Evolutionary conservation across 2,329 filamentous ascomycete genomes (phyloP).

Genomic region (Cladosporium velox): DNA sequence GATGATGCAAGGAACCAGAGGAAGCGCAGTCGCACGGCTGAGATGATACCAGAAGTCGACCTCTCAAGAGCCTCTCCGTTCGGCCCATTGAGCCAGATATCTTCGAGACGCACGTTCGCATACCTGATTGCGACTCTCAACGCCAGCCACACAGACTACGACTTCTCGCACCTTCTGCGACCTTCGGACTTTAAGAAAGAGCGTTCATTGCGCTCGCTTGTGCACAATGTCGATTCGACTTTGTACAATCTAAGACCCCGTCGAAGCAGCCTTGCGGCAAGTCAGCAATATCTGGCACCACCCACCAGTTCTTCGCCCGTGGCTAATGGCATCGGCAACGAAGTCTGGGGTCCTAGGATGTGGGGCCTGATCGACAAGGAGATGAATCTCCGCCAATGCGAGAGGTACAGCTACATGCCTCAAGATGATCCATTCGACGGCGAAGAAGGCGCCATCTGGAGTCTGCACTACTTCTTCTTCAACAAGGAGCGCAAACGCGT

Average conservation of each 20-base stretch:
- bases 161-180: constrained; percentile 89
- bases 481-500: constrained; percentile 90
- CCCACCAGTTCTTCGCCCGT: constrained; percentile 32
- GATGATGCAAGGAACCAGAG: constrained; percentile 38
- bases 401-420: constrained; percentile 85
- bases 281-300: constrained; percentile 31
- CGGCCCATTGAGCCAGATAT: constrained; percentile 82
- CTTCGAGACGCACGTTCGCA: constrained; percentile 87
- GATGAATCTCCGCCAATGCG: constrained; percentile 88
- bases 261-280: constrained; percentile 26
- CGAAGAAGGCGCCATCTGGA: constrained; percentile 93
- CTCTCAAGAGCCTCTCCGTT: constrained; percentile 88
- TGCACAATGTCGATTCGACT: constrained; percentile 84
- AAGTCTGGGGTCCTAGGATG: constrained; percentile 80
- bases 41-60: constrained; percentile 51
- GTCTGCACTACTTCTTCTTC: constrained; percentile 96
- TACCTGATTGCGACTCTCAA: constrained; percentile 97
- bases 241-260: constrained; percentile 78
- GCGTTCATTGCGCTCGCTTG: constrained; percentile 74
- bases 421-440: constrained; percentile 88
- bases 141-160: constrained; percentile 92
- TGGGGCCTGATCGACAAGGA: constrained; percentile 93
- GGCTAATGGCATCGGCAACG: constrained; percentile 29
- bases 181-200: constrained; percentile 89
- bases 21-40: constrained; percentile 32